These are phyloP conservation scores for Penicillium nordicum DNA, from an alignment of 2,329 filamentous ascomycete genomes.

Conservation along the genomic window DNA sequence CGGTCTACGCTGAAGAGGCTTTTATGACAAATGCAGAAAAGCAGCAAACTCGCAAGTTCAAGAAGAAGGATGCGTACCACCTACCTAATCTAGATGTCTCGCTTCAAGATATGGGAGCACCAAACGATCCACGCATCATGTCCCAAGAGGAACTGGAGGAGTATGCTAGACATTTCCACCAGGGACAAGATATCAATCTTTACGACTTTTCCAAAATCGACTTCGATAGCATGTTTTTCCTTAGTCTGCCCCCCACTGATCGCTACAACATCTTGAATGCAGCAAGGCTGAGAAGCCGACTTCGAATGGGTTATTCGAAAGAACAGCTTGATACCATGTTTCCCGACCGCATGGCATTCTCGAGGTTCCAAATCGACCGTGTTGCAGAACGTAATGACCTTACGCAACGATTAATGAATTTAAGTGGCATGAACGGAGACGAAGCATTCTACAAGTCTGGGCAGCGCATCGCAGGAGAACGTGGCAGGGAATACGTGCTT, in stretches of 20 bases:
- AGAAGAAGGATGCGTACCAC: conserved; percentile 92
- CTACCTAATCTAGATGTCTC: conserved; percentile 77
- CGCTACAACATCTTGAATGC: conserved; percentile 98
- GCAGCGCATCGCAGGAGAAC: conserved; percentile 62
- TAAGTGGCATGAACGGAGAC: conserved; percentile 81
- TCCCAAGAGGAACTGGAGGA: conserved; percentile 89
- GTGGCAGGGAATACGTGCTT: conserved; percentile 87
- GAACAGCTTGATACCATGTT: conserved; percentile 97
- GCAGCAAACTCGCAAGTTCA: conserved; percentile 70
- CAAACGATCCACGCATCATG: conserved; percentile 95
- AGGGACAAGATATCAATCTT: conserved; percentile 79
- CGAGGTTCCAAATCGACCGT: conserved; percentile 90
- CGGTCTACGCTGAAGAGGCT: conserved; percentile 89
- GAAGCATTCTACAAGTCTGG: conserved; percentile 66
- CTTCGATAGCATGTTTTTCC: conserved; percentile 93
- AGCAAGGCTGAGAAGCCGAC: conserved; percentile 76
- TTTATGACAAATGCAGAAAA: conserved; percentile 76
- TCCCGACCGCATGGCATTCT: conserved; percentile 95
- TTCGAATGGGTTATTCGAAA: conserved; percentile 95
- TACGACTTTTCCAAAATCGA: conserved; percentile 99
- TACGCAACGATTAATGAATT: conserved; percentile 89
- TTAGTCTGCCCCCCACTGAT: conserved; percentile 82
- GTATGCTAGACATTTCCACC: conserved; percentile 88
- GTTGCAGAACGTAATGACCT: conserved; percentile 90
- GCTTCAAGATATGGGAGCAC: conserved; percentile 80